Base-by-base conservation (phyloP, 441 rosid species). In the Theobroma grandiflorum region DNA sequence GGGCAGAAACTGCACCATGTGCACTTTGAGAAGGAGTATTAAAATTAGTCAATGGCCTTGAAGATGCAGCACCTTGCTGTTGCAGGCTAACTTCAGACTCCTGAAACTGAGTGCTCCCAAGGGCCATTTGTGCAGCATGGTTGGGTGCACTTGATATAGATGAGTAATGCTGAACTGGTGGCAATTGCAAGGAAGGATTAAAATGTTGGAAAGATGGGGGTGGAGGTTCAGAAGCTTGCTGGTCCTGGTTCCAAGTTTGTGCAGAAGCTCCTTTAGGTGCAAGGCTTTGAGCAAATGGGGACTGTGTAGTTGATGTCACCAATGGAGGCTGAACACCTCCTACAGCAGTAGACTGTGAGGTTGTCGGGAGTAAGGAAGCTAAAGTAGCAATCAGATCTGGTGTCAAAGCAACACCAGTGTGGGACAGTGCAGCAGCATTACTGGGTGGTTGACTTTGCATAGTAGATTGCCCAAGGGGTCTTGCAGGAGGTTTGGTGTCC, bases 351-450 rank as follows among this genome's bases (percentile, higher is more conserved):
- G 91, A 78, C 62, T 91, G 90, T 58, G 88, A 75, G 84, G 83
- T 86, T 66, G 89, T 78, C 43, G 99, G 99, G 78, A 97, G 78
- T n/a, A 97, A 79, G 59, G 95, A 84, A 53, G 97, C 83, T 84
- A 97, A 87, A 77, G 93, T 86, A 59, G 98, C 96, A 80, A 97
- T 86, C 57, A 95, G 93, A 85, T 97, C 98, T 0, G 98, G 98
- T 4, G 99, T 90, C 75, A 94, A 86, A 45, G 90, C 85, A 57
- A 92, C 86, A 76, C 97, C 93, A 49, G 90, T 77, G 85, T 85
- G 94, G 57, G 97, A 85, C 31, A 72, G 76, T 58, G 85, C 72
- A 33, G 82, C 72, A 53, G 82, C 52, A 73, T 81, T 87, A 66
- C 35, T 85, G 63, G 84, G 67, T 14, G 81, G 77, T 75, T 86